These are phyloP conservation scores for Metschnikowia chrysomelidarum DNA, from an alignment of 805 yeast species.

Conservation along the genomic window DNA sequence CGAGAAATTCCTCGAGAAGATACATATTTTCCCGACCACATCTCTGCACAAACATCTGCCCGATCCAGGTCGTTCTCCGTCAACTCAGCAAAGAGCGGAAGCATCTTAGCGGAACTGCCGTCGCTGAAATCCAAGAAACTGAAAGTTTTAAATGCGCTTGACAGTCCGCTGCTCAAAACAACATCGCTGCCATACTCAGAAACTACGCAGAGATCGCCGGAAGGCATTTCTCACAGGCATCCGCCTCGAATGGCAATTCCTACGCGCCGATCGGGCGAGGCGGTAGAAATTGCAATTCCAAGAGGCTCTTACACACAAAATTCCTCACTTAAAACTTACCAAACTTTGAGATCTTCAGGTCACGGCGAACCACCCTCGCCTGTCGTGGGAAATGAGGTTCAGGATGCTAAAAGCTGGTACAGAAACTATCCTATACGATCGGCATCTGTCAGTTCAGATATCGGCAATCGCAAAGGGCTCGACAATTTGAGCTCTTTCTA, in stretches of 20 bases:
- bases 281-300: slow-evolving; percentile 63
- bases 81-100: slow-evolving; percentile 25
- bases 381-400: slow-evolving; percentile 3
- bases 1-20: slow-evolving; percentile 1
- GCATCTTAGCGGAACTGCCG: slow-evolving; percentile 18
- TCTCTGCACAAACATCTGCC: neutral
- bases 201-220: slow-evolving; percentile 15
- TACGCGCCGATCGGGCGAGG: slow-evolving; percentile 74
- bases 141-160: slow-evolving; percentile 2
- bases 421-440: slow-evolving; percentile 26
- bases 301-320: slow-evolving; percentile 9
- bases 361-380: slow-evolving; percentile 7
- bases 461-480: slow-evolving; percentile 21
- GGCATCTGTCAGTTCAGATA: slow-evolving; percentile 14
- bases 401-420: slow-evolving; percentile 23
- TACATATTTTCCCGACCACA: slow-evolving; percentile 1
- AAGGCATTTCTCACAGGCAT: slow-evolving; percentile 21
- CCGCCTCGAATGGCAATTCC: slow-evolving; percentile 70
- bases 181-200: slow-evolving; percentile 5
- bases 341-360: slow-evolving; percentile 7
- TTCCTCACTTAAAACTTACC: slow-evolving; percentile 5
- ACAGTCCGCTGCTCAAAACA: slow-evolving; percentile 1
- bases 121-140: slow-evolving; percentile 13
- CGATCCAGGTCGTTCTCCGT: slow-evolving; percentile 30
- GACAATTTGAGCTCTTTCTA: slow-evolving; percentile 29